Evolutionary conservation across 2,329 filamentous ascomycete species (phyloP).

Genomic region (Sporothrix pallida): DNA sequence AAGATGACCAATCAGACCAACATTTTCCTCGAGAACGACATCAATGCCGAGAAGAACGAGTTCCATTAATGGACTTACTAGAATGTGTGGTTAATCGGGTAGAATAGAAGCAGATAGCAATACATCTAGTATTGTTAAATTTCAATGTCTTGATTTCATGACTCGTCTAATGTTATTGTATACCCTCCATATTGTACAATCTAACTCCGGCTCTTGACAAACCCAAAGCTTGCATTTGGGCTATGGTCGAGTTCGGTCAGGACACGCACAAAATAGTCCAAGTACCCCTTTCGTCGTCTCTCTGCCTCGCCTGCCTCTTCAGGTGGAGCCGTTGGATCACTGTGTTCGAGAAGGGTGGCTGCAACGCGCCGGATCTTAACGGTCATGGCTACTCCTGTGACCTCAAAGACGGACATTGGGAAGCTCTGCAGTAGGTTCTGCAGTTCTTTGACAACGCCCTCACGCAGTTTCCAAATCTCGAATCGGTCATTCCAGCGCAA

Average conservation of each 20-base stretch:
- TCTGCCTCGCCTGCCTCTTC: slow-evolving; percentile 12
- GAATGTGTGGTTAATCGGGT: no score
- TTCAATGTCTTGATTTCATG: no score
- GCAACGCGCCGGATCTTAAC: slow-evolving; percentile 24
- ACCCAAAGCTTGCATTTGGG: slow-evolving; percentile 22
- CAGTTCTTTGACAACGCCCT: slow-evolving; percentile 10
- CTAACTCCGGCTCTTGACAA: slow-evolving; percentile 22
- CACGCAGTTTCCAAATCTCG: slow-evolving; percentile 23
- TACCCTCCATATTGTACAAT: no score
- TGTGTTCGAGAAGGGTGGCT: slow-evolving; percentile 13
- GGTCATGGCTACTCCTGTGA: slow-evolving; percentile 19
- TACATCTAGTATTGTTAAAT: no score
- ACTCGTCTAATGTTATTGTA: no score
- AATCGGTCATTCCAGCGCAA: slow-evolving; percentile 16
- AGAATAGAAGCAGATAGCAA: no score
- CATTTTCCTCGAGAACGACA: slow-evolving; percentile 46
- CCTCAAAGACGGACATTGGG: slow-evolving; percentile 10
- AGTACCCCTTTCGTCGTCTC: slow-evolving; percentile 12
- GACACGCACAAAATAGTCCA: slow-evolving; percentile 26
- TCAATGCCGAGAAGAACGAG: slow-evolving; percentile 44
- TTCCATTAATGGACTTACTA: slow-evolving; percentile 22
- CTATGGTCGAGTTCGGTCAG: slow-evolving; percentile 21
- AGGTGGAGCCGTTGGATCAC: slow-evolving; percentile 5
- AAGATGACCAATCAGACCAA: slow-evolving; percentile 50
- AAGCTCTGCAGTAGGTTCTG: slow-evolving; percentile 20